Percentiles rank a stretch among this genome's conserved stretches.
Evolutionary conservation across 2,329 filamentous ascomycete genomes (phyloP).

Genomic region (Akanthomyces uredinophilus): DNA sequence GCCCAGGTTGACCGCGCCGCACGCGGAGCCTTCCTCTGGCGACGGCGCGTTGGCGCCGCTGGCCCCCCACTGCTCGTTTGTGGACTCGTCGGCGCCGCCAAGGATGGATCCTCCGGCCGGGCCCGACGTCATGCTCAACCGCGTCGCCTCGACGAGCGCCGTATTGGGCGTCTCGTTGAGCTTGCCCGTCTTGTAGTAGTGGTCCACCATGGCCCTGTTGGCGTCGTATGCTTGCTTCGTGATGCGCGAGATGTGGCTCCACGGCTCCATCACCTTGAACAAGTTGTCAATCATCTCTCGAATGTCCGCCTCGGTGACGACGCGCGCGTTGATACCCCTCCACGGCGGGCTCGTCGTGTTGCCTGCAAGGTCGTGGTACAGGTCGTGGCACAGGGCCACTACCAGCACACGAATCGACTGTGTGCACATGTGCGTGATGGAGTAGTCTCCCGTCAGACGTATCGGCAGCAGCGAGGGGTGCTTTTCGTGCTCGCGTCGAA

Average conservation of each 20-base stretch:
- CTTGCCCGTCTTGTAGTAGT: constrained; percentile 28
- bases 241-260: constrained; percentile 26
- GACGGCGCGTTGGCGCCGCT: not conserved
- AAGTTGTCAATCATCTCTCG: constrained; percentile 29
- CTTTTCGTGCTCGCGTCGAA: constrained; percentile 26
- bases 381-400: constrained; percentile 30
- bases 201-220: constrained; percentile 26
- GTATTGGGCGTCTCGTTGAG: constrained; percentile 16
- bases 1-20: constrained; percentile 7
- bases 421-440: constrained; percentile 28
- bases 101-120: not conserved
- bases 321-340: constrained; percentile 22
- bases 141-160: not conserved
- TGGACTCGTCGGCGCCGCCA: constrained; percentile 1
- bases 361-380: constrained; percentile 31
- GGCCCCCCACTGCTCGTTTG: constrained; percentile 7
- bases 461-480: constrained; percentile 22
- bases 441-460: constrained; percentile 27
- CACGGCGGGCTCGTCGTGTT: constrained; percentile 34
- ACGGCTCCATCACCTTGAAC: constrained; percentile 30
- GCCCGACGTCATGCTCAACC: constrained; percentile 6
- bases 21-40: not conserved
- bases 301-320: constrained; percentile 29
- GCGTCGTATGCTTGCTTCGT: constrained; percentile 27
- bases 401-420: constrained; percentile 30